Percentiles rank a stretch among this genome's conserved stretches.
These are phyloP conservation scores for Dryas drummondii DNA, from an alignment of 306 rosid genomes.

Conservation along the genomic window DNA sequence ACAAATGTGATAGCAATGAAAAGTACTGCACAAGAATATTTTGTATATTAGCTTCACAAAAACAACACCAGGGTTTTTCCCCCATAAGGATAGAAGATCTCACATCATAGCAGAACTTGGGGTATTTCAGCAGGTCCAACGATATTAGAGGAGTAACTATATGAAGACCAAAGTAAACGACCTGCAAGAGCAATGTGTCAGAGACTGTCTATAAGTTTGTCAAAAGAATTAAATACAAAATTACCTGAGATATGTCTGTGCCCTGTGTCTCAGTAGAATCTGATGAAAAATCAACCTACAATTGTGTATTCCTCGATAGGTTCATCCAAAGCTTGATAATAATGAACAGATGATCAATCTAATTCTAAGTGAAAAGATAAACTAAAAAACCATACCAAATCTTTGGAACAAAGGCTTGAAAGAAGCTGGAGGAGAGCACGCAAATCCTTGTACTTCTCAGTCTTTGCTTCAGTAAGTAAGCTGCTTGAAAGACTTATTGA, in stretches of 20 bases:
- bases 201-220: constrained; percentile 23
- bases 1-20: constrained; percentile 77
- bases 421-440: constrained; percentile 99
- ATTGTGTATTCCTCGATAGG: constrained; percentile 29
- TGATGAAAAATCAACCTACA: constrained; percentile 92
- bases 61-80: constrained; percentile 11
- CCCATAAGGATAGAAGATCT: constrained; percentile 33
- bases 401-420: constrained; percentile 87
- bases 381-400: constrained; percentile 54
- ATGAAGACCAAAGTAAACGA: constrained; percentile 95
- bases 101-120: constrained; percentile 91
- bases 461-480: constrained; percentile 74
- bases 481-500: constrained; percentile 80
- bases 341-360: neutral
- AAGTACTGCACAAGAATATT: constrained; percentile 67
- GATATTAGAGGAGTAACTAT: constrained; percentile 81
- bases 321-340: constrained; percentile 18
- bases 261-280: constrained; percentile 66
- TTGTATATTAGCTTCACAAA: constrained; percentile 33
- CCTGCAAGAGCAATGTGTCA: constrained; percentile 55
- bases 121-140: constrained; percentile 86
- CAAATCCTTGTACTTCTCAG: constrained; percentile 85
- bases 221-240: neutral
- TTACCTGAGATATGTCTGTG: constrained; percentile 89
- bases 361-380: neutral